Percentiles rank a stretch among this genome's conserved stretches.
These are phyloP conservation scores for Aspergillus fructus DNA, from an alignment of 2,329 filamentous ascomycete genomes.

Conservation along the genomic window DNA sequence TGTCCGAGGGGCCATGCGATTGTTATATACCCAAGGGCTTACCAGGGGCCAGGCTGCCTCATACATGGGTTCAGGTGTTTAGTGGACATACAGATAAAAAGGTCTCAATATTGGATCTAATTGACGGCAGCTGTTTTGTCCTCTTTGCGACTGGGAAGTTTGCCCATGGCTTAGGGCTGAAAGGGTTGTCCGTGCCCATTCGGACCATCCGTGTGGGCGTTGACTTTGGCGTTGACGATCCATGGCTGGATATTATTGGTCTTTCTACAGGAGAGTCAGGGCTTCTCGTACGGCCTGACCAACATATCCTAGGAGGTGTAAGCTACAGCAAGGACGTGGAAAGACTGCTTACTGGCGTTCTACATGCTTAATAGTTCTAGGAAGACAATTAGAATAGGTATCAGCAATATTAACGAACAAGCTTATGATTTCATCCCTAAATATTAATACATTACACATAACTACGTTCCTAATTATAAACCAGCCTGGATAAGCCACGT, in stretches of 20 bases:
- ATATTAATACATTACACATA: too few relatives aligned
- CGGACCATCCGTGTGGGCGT: not conserved
- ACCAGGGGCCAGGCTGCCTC: constrained; percentile 60
- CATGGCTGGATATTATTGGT: not conserved
- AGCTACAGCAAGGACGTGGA: not conserved
- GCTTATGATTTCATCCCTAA: too few relatives aligned
- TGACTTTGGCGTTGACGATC: not conserved
- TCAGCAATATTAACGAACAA: too few relatives aligned
- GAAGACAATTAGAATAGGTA: too few relatives aligned
- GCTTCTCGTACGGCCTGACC: not conserved
- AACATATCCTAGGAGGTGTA: constrained; percentile 1
- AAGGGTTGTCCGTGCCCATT: not conserved
- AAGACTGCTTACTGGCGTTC: too few relatives aligned
- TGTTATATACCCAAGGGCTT: constrained; percentile 30
- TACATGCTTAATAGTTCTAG: too few relatives aligned
- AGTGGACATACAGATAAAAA: too few relatives aligned
- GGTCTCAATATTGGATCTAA: too few relatives aligned
- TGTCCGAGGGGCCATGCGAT: constrained; percentile 50
- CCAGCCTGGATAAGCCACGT: not conserved
- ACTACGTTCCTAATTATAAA: too few relatives aligned
- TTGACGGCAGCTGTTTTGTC: not conserved
- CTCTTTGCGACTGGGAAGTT: not conserved
- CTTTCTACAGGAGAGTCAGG: not conserved
- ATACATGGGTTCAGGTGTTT: constrained; percentile 53
- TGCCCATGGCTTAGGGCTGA: too few relatives aligned